Base-by-base conservation (phyloP, 768 basidiomycete species). In the Clitopilus passeckerianus region DNA sequence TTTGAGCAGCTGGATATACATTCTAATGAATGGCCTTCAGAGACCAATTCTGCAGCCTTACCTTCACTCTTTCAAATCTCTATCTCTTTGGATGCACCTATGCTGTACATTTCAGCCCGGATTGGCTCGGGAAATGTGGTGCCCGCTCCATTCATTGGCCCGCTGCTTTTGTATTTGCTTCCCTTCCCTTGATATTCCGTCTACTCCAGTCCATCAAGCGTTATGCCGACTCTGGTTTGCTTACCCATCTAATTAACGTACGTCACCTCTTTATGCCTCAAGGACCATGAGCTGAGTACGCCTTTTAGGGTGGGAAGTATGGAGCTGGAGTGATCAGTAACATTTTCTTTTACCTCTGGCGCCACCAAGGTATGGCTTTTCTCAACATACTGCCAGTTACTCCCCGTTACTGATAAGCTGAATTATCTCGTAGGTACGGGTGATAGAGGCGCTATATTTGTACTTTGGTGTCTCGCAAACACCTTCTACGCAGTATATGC, bases 181-280 rank as follows among this genome's bases (percentile, higher is more conserved):
- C 78, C 8, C 62, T 95, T 0, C 95, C 97, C 0, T 80, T 91
- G 18, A 56, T 90, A 1, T 78, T 85, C 34, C 95, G 97, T 73
- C 68, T 93, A 43, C 77, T 91, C 10, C 97, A 99, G 72, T 92
- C 90, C 68, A 63, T 97, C 55, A 88, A 88, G 63, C 94, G 96
- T 75, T 98, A 89, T 68, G 74, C 72, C 52, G 97, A 98, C 67
- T 92, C 93, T 1, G 76, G 77, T 35, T 70, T 88, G 37, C 63
- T 74, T 16, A 89, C 89, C 0, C 96, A 98, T 77, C 70, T 98
- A 44, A 83, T 98, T 67, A 99, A 99, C 68, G 95, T 92, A 57
- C 53, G 74, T 65, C 34, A 30, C 33, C 1, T 54, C 46, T 23
- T 16, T 44, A 27, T n/a, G 37, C 14, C 34, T 16, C 10, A 43